These are phyloP conservation scores for Colletotrichum phormii DNA, from an alignment of 2,329 filamentous ascomycete species.

Conservation along the genomic window DNA sequence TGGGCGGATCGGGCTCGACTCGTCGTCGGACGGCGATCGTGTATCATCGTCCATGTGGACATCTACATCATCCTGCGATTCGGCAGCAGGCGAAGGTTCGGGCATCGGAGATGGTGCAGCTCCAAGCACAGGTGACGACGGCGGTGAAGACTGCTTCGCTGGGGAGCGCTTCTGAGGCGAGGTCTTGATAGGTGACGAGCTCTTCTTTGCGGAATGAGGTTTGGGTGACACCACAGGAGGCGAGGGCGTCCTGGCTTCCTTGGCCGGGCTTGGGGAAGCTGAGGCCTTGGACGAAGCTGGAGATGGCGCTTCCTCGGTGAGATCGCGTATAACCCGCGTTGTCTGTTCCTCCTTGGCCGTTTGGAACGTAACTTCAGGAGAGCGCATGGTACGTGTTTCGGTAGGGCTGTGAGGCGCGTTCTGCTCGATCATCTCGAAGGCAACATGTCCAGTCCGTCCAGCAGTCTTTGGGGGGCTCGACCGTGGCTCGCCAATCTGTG, in stretches of 20 bases:
- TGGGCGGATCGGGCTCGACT: conserved; percentile 79
- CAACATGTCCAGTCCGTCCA: conserved; percentile 30
- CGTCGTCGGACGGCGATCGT: conserved; percentile 72
- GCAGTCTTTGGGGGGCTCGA: conserved; percentile 30
- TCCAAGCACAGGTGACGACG: conserved; percentile 1
- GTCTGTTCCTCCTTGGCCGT: conserved; percentile 59
- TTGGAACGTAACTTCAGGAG: conserved; percentile 54
- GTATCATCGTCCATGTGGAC: conserved; percentile 57
- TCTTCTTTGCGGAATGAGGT: conserved; percentile 38
- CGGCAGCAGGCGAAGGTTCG: conserved; percentile 10
- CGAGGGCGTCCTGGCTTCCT: conserved; percentile 2
- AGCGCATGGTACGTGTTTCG: conserved; percentile 39
- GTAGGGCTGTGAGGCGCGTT: conserved; percentile 38
- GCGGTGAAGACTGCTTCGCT: conserved; percentile 40
- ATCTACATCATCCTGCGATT: conserved; percentile 34
- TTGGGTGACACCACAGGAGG: conserved; percentile 38
- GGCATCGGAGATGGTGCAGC: conserved; percentile 13
- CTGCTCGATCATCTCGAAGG: conserved; percentile 33
- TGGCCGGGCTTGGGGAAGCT: conserved; percentile 38
- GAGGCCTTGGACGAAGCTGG: conserved; percentile 23
- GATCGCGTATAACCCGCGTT: conserved; percentile 38
- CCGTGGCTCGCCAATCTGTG: conserved; percentile 28
- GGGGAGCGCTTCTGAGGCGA: conserved; percentile 40
- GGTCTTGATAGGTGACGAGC: conserved; percentile 39
- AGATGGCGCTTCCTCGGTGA: conserved; percentile 26